Percentiles rank a stretch among this genome's conserved stretches.
Evolutionary conservation across 164 flowering plant species (phyloP).

Genomic region (Platanus orientalis): DNA sequence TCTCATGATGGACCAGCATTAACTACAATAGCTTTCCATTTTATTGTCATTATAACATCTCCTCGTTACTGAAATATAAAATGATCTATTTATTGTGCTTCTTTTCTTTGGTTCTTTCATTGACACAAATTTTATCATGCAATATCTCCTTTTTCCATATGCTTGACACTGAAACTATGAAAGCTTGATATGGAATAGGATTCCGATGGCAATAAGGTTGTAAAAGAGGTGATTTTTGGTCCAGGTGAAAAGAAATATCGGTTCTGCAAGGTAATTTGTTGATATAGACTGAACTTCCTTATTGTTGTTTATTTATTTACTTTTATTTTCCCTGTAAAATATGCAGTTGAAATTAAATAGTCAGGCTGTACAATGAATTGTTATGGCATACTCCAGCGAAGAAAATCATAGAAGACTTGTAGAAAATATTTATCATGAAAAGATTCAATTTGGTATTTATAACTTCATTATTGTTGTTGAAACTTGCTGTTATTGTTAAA

Average conservation of each 20-base stretch:
- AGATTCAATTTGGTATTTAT: background rate
- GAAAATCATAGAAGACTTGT: background rate
- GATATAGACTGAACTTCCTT: background rate
- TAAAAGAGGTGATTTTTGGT: slow-evolving; percentile 72
- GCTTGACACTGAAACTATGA: background rate
- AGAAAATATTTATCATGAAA: background rate
- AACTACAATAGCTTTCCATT: background rate
- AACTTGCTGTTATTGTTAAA: no score
- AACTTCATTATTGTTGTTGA: background rate
- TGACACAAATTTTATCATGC: background rate
- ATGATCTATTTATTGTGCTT: background rate
- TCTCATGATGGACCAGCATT: background rate
- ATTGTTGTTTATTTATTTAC: background rate
- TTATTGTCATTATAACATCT: background rate
- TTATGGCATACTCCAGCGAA: background rate
- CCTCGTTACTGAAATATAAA: no score
- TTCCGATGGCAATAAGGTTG: slow-evolving; percentile 70
- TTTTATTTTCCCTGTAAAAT: background rate
- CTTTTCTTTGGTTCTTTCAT: background rate
- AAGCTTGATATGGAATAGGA: slow-evolving; percentile 42
- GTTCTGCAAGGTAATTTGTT: slow-evolving; percentile 64
- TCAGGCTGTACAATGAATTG: background rate
- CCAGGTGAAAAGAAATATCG: slow-evolving; percentile 72
- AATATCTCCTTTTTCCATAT: background rate
- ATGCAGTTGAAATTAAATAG: background rate